Percentiles rank a stretch among this genome's conserved stretches.
These are phyloP conservation scores for Plasmodium knowlesi DNA, from an alignment of 169 alveolate genomes.

Conservation along the genomic window DNA sequence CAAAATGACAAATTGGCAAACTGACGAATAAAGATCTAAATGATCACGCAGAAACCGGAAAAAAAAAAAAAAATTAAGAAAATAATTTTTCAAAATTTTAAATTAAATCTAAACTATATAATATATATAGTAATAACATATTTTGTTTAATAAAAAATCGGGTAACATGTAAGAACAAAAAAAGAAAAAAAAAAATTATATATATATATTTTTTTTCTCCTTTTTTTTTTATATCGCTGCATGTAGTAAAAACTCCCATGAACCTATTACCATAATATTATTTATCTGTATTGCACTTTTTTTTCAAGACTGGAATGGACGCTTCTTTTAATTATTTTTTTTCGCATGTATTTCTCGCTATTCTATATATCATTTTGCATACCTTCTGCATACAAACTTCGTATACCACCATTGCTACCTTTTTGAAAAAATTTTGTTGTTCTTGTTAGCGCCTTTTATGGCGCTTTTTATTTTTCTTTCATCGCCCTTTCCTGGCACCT, in stretches of 20 bases:
- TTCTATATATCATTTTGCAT: background rate
- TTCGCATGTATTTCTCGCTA: background rate
- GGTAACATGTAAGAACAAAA: background rate
- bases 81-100: background rate
- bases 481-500: background rate
- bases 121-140: background rate
- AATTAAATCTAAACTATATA: background rate
- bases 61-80: background rate
- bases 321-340: too few relatives aligned
- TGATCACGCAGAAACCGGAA: background rate
- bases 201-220: background rate
- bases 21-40: background rate
- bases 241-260: background rate
- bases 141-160: background rate
- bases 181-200: too few relatives aligned
- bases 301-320: background rate
- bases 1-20: background rate
- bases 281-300: too few relatives aligned
- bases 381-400: background rate
- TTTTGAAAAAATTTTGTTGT: background rate
- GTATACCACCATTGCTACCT: background rate
- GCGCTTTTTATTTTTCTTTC: background rate
- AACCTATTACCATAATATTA: background rate
- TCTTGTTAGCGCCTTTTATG: background rate
- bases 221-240: background rate